Evolutionary conservation across 2,329 filamentous ascomycete species (phyloP).

Genomic region (Claviceps sp.): DNA sequence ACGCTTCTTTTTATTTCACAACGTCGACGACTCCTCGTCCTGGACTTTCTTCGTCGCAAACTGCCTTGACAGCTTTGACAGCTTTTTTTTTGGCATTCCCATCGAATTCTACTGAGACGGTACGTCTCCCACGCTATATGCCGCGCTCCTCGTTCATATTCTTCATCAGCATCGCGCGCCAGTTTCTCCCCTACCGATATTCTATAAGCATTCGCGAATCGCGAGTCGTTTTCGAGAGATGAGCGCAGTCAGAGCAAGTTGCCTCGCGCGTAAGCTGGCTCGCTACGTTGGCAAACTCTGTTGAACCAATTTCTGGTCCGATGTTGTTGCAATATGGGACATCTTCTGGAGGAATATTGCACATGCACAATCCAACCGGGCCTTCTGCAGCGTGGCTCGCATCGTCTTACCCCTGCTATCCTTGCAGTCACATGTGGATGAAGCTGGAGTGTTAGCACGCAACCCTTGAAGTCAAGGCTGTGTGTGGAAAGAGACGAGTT

Average conservation of each 20-base stretch:
- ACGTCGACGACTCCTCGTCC: too few species aligned
- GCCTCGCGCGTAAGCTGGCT: too few species aligned
- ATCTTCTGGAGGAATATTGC: not conserved
- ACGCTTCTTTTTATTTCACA: too few species aligned
- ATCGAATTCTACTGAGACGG: not conserved
- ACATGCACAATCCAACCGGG: not conserved
- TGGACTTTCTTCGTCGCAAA: not conserved
- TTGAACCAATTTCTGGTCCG: not conserved
- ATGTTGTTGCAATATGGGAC: too few species aligned
- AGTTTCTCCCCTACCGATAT: not conserved
- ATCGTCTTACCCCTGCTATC: not conserved
- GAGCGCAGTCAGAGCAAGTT: too few species aligned
- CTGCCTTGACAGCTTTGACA: not conserved
- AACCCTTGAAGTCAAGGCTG: not conserved
- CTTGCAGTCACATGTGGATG: not conserved
- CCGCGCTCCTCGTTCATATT: not conserved
- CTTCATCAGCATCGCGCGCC: not conserved
- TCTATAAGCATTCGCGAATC: not conserved
- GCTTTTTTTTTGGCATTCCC: not conserved
- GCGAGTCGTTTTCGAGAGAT: not conserved
- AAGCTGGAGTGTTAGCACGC: not conserved
- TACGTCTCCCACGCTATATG: slow-evolving; percentile 1
- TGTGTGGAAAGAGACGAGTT: not conserved
- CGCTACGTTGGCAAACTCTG: not conserved
- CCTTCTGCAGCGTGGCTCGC: slow-evolving; percentile 3